Conservation (phyloP, 2,329 filamentous ascomycete genomes). For the Xylariomycetidae sp. region DNA sequence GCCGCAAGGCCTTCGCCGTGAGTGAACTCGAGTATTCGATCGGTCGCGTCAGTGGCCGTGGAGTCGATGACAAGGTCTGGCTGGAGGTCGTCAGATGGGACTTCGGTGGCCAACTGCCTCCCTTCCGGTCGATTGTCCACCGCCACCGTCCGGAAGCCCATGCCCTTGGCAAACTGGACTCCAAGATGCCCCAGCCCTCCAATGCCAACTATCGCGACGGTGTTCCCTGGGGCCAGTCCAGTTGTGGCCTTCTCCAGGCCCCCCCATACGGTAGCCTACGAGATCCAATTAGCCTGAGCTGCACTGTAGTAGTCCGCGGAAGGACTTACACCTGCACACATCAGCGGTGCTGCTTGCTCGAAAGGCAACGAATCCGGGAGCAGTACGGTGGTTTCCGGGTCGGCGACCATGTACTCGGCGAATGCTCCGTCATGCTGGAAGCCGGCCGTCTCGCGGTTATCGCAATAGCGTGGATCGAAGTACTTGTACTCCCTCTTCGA, state of each 20-base stretch:
- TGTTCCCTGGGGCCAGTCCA: slow-evolving; percentile 11
- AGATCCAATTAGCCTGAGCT: neutral
- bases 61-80: slow-evolving; percentile 4
- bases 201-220: slow-evolving; percentile 28
- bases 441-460: slow-evolving; percentile 1
- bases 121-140: slow-evolving; percentile 28
- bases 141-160: slow-evolving; percentile 30
- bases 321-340: slow-evolving; percentile 25
- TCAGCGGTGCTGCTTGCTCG: slow-evolving; percentile 30
- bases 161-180: slow-evolving; percentile 29
- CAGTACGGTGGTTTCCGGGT: slow-evolving; percentile 2
- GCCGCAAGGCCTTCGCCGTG: slow-evolving; percentile 2
- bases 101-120: slow-evolving; percentile 21
- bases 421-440: slow-evolving; percentile 4
- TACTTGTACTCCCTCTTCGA: slow-evolving; percentile 2
- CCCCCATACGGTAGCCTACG: slow-evolving; percentile 2
- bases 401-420: slow-evolving; percentile 2
- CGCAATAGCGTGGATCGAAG: slow-evolving; percentile 3
- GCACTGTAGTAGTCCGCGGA: neutral
- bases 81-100: slow-evolving; percentile 12
- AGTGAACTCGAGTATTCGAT: slow-evolving; percentile 2
- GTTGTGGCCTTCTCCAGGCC: slow-evolving; percentile 2
- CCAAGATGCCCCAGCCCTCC: slow-evolving; percentile 31
- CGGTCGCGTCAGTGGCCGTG: neutral
- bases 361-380: slow-evolving; percentile 17